A percentile compares a stretch with the other conserved stretches of the same genome.
Conservation (phyloP, 495 filamentous ascomycete species). For the Penicillium riverlandense region DNA sequence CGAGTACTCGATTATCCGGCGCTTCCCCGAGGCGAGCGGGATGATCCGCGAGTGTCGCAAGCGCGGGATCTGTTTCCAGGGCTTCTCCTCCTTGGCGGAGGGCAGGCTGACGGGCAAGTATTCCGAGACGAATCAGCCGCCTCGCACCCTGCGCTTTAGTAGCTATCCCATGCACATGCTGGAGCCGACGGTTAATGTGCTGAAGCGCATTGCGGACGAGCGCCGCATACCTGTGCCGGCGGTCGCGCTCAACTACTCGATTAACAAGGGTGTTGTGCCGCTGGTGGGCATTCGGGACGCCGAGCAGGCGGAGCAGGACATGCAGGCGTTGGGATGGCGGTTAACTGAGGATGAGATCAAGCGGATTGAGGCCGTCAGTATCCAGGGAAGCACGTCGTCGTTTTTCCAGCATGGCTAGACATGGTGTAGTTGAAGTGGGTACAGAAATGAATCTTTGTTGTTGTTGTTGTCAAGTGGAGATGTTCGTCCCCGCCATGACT, state of each 20-base stretch:
- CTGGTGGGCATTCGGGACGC: slow-evolving; percentile 12
- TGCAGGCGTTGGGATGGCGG: slow-evolving; percentile 21
- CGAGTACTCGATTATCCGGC: slow-evolving; percentile 19
- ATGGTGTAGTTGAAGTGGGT: too few relatives aligned
- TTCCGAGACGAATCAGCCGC: slow-evolving; percentile 11
- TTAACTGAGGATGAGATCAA: slow-evolving; percentile 17
- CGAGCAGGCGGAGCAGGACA: slow-evolving; percentile 17
- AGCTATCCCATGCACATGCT: slow-evolving; percentile 22
- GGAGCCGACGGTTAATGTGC: slow-evolving; percentile 17
- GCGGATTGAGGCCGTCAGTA: slow-evolving; percentile 17
- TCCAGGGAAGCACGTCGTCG: slow-evolving; percentile 10
- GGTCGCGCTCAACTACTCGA: slow-evolving; percentile 36
- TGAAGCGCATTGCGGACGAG: slow-evolving; percentile 20
- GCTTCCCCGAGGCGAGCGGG: slow-evolving; percentile 14
- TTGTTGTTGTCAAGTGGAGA: too few relatives aligned
- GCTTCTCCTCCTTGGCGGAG: slow-evolving; percentile 15
- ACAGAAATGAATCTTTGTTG: too few relatives aligned
- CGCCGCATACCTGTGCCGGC: slow-evolving; percentile 18
- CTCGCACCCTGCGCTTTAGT: slow-evolving; percentile 14
- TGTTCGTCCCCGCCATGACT: slow-evolving; percentile 12
- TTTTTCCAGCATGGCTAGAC: slow-evolving; percentile 18
- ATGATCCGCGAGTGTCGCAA: slow-evolving; percentile 18
- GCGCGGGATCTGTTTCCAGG: slow-evolving; percentile 20
- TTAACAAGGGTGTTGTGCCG: slow-evolving; percentile 22
- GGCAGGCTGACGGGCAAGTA: slow-evolving; percentile 20